phyloP scores from a whole-genome alignment of 2,329 filamentous ascomycete genomes.

The Orbilia ellipsospora region DNA sequence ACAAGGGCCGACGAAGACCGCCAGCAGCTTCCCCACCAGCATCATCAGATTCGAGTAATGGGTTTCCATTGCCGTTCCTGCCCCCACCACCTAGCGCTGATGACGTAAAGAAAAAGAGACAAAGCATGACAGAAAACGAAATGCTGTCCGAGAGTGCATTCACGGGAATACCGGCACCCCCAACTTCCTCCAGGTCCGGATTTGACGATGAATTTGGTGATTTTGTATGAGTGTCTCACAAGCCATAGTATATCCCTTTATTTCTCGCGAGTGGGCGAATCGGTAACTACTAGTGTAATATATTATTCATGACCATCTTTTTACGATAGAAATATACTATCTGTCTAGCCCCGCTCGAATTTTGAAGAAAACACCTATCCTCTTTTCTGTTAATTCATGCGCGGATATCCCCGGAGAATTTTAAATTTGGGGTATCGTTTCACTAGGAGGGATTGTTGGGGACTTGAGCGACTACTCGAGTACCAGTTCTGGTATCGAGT shows the following conservation, averaged over 20 bases:
- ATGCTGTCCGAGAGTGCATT: constrained; percentile 41
- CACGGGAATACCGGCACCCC: constrained; percentile 58
- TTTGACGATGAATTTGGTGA: constrained; percentile 91
- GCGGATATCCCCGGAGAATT: no score
- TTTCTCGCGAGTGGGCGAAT: background rate
- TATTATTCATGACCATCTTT: constrained; percentile 21
- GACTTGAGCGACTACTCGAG: no score
- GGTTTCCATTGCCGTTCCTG: constrained; percentile 78
- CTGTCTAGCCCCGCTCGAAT: background rate
- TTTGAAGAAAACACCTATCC: background rate
- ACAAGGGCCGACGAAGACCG: constrained; percentile 59
- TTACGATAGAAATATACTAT: constrained; percentile 1
- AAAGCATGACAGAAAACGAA: constrained; percentile 64
- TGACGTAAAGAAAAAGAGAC: constrained; percentile 72
- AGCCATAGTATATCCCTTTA: no score
- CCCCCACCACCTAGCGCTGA: constrained; percentile 75
- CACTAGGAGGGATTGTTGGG: no score
- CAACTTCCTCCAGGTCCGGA: constrained; percentile 69
- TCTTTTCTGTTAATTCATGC: no score
- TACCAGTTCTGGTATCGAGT: no score
- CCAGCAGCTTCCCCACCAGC: constrained; percentile 52
- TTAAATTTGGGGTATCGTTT: no score
- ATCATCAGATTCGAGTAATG: constrained; percentile 63
- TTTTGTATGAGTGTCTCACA: constrained; percentile 68
- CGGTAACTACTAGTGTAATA: constrained; percentile 29